A percentile compares a stretch with the other conserved stretches of the same genome.
Conservation (phyloP, 306 rosid species). For the Adenanthera pavonina region DNA sequence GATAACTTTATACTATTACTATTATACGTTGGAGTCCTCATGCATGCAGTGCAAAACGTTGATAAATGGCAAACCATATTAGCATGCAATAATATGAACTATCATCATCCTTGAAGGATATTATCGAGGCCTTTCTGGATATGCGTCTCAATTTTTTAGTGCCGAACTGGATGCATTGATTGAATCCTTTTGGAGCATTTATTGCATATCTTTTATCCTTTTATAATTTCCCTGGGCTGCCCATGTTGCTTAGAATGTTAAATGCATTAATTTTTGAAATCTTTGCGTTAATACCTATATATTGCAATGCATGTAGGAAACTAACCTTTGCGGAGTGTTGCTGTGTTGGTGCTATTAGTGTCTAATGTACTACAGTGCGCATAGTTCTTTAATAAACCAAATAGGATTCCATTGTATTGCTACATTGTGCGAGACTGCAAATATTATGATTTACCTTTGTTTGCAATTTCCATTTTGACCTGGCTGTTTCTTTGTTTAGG, state of each 20-base stretch:
- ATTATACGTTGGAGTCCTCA: conserved; percentile 1
- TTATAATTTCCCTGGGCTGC: conserved; percentile 1
- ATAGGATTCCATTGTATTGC: neutral
- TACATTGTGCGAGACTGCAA: neutral
- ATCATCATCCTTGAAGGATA: neutral
- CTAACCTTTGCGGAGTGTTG: neutral
- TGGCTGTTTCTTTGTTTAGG: conserved; percentile 74
- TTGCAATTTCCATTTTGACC: conserved; percentile 49
- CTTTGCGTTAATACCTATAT: neutral
- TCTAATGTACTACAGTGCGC: neutral
- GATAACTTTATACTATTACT: conserved; percentile 24
- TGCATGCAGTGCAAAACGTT: conserved; percentile 8
- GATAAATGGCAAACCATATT: neutral
- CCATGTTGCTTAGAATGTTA: neutral
- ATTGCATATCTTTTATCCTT: neutral
- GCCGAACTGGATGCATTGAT: neutral
- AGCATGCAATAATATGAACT: neutral
- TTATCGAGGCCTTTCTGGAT: neutral
- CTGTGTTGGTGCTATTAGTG: neutral
- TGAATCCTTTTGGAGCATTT: neutral
- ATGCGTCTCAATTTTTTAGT: neutral
- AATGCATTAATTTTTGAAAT: neutral
- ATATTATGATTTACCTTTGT: conserved; percentile 13
- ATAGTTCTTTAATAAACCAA: neutral
- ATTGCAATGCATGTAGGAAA: conserved; percentile 18